A percentile compares a stretch with the other conserved stretches of the same genome.
phyloP scores from a whole-genome alignment of 306 rosid species.

The Gynostemma pentaphyllum region DNA sequence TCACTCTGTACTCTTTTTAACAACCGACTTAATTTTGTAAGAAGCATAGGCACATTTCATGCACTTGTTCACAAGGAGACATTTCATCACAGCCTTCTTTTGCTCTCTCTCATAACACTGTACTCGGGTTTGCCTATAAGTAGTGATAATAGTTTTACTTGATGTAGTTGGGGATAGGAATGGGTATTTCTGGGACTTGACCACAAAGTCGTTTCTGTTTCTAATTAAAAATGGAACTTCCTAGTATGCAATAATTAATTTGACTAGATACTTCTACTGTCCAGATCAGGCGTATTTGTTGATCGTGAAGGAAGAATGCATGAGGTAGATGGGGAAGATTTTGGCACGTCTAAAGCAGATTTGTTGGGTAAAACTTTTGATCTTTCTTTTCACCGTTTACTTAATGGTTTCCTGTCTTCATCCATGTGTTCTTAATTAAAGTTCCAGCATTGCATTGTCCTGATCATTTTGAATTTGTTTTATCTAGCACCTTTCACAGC shows the following conservation, averaged over 20 bases:
- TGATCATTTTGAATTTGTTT: slow-evolving; percentile 8
- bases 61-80: neutral
- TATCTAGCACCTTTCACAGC: slow-evolving; percentile 58
- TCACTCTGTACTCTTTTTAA: neutral
- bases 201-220: too few relatives aligned
- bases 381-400: neutral
- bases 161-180: too few relatives aligned
- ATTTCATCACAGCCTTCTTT: too few relatives aligned
- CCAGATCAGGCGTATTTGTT: slow-evolving; percentile 58
- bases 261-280: neutral
- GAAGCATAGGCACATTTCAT: too few relatives aligned
- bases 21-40: neutral
- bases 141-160: too few relatives aligned
- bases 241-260: neutral
- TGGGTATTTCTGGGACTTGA: too few relatives aligned
- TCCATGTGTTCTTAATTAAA: neutral
- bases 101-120: too few relatives aligned
- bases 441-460: neutral
- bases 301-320: slow-evolving; percentile 45
- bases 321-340: slow-evolving; percentile 53
- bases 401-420: neutral
- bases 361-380: slow-evolving; percentile 33
- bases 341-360: slow-evolving; percentile 53
- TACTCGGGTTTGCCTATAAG: too few relatives aligned
- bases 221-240: too few relatives aligned